Evolutionary conservation across 768 basidiomycete species (phyloP).

Genomic region (Suillus alpinus): DNA sequence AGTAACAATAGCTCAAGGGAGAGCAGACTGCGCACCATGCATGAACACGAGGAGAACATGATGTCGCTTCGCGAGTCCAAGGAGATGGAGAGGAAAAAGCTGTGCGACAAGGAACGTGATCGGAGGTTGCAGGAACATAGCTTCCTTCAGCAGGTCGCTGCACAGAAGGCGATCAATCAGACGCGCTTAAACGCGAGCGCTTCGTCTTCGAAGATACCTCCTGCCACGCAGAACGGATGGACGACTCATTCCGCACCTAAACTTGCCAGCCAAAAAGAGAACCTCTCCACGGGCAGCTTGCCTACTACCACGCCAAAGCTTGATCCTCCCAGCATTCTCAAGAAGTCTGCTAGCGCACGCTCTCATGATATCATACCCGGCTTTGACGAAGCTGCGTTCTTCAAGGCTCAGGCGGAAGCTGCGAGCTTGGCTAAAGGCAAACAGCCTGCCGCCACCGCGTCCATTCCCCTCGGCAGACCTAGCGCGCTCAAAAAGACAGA

Average conservation of each 20-base stretch:
- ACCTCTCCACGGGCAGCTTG: slow-evolving; percentile 15
- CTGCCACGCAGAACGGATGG: background rate
- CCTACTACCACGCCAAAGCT: slow-evolving; percentile 16
- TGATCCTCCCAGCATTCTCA: slow-evolving; percentile 20
- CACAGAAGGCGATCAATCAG: slow-evolving; percentile 10
- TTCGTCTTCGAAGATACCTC: slow-evolving; percentile 16
- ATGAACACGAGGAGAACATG: slow-evolving; percentile 32
- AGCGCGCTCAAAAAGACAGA: slow-evolving; percentile 4
- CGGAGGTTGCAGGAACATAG: slow-evolving; percentile 18
- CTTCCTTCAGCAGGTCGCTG: slow-evolving; percentile 13
- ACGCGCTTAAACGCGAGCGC: slow-evolving; percentile 9
- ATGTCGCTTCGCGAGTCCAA: slow-evolving; percentile 32
- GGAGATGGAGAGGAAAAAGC: slow-evolving; percentile 29
- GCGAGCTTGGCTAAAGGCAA: background rate
- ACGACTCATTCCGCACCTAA: slow-evolving; percentile 18
- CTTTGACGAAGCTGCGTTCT: slow-evolving; percentile 14
- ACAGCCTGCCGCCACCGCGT: background rate
- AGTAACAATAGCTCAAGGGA: slow-evolving; percentile 27
- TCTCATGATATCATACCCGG: slow-evolving; percentile 27
- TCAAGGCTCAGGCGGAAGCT: background rate
- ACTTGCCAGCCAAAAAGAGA: slow-evolving; percentile 25
- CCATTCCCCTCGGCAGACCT: slow-evolving; percentile 5
- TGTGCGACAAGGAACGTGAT: slow-evolving; percentile 28
- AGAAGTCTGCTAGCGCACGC: slow-evolving; percentile 24
- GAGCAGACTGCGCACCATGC: slow-evolving; percentile 25